These are phyloP conservation scores for Chaetomium tenue DNA, from an alignment of 495 filamentous ascomycete species.

Conservation along the genomic window DNA sequence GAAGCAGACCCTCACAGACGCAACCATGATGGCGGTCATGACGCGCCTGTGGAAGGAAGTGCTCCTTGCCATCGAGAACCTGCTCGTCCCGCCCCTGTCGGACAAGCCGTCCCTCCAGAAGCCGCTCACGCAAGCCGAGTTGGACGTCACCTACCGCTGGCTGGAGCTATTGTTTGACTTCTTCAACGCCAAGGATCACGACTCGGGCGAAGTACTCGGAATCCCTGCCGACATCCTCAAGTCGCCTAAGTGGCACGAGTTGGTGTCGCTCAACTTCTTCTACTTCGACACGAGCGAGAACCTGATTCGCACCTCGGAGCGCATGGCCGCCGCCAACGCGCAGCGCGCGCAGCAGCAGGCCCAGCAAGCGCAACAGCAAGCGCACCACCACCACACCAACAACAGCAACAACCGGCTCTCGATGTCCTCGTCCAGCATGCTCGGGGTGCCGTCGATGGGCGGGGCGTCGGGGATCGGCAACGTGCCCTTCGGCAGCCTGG, in stretches of 20 bases:
- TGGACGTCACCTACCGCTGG: conserved; percentile 96
- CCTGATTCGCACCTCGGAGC: conserved; percentile 86
- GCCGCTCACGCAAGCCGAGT: conserved; percentile 81
- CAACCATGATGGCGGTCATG: conserved; percentile 97
- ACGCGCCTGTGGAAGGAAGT: conserved; percentile 98
- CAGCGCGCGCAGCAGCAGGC: conserved; percentile 66
- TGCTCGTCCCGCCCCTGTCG: conserved; percentile 91
- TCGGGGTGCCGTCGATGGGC: conserved; percentile 6
- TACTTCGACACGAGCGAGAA: conserved; percentile 93
- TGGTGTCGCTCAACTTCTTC: conserved; percentile 95
- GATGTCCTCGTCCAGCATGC: neutral
- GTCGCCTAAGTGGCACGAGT: conserved; percentile 96
- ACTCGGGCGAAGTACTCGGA: conserved; percentile 81
- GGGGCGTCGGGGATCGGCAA: neutral
- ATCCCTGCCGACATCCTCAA: conserved; percentile 89
- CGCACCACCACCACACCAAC: conserved; percentile 63
- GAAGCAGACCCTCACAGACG: conserved; percentile 89
- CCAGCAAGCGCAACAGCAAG: conserved; percentile 32
- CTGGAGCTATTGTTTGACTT: conserved; percentile 88
- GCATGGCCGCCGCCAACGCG: conserved; percentile 89
- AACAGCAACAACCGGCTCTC: conserved; percentile 36
- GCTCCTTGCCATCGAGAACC: conserved; percentile 79
- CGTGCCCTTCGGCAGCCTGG: conserved; percentile 63
- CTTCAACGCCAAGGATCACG: conserved; percentile 83
- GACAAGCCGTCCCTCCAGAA: conserved; percentile 92